These are phyloP conservation scores for Sphagnum tenellum DNA, from an alignment of 225 moss, liverwort and hornwort genomes.

Conservation along the genomic window DNA sequence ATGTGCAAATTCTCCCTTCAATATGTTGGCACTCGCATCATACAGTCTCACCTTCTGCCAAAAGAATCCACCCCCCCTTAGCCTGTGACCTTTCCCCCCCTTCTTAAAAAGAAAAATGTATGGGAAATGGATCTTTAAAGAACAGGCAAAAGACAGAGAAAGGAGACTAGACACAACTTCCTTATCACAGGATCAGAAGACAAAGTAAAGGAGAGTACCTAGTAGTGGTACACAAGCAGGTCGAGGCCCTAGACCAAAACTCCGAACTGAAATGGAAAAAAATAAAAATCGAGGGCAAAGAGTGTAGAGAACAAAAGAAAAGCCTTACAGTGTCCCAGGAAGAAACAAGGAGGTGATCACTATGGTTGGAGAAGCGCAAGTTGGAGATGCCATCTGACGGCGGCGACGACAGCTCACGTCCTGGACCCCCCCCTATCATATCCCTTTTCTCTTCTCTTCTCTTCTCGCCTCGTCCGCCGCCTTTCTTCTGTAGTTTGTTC, in stretches of 20 bases:
- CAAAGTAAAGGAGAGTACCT: neutral
- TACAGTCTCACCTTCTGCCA: constrained; percentile 86
- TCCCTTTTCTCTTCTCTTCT: no score
- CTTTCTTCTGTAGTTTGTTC: no score
- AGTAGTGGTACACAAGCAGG: no score
- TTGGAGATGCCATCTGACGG: constrained; percentile 89
- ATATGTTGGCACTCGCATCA: constrained; percentile 85
- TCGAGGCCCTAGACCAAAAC: no score
- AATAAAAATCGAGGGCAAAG: neutral
- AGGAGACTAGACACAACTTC: neutral
- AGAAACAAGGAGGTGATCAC: constrained; percentile 88
- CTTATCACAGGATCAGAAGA: neutral
- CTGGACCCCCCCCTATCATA: constrained; percentile 17
- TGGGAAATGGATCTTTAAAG: no score
- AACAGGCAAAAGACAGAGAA: neutral
- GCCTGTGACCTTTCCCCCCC: no score
- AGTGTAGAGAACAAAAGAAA: neutral
- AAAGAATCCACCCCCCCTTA: constrained; percentile 1
- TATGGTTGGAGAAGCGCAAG: constrained; percentile 90
- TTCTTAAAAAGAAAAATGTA: no score
- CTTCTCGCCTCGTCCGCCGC: no score
- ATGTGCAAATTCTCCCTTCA: constrained; percentile 85
- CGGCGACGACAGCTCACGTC: constrained; percentile 76
- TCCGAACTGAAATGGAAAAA: no score
- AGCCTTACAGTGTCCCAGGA: constrained; percentile 90